Percentiles rank a stretch among this genome's conserved stretches.
Evolutionary conservation across 306 rosid genomes (phyloP).

Genomic region (Citrullus colocynthis): DNA sequence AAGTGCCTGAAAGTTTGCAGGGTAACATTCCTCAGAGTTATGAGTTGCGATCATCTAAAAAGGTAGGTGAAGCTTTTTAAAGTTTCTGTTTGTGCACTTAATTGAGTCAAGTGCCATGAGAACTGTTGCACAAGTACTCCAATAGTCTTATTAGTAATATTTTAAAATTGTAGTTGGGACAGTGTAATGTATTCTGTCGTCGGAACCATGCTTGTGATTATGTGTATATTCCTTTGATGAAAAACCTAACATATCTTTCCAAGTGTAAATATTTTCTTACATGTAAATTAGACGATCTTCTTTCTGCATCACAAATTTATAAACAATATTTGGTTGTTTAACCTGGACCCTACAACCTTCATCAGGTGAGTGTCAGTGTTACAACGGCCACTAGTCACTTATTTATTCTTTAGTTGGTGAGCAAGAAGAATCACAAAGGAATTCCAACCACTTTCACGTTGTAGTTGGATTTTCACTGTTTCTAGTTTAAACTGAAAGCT

Average conservation of each 20-base stretch:
- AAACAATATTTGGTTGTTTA: not conserved
- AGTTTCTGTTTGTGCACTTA: not conserved
- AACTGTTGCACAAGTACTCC: not conserved
- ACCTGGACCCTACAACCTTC: not conserved
- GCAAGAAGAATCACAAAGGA: not conserved
- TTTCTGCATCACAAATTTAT: not conserved
- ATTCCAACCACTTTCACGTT: not conserved
- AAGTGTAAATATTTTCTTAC: not conserved
- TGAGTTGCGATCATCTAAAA: conserved; percentile 71
- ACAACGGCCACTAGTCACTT: not conserved
- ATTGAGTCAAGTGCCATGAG: not conserved
- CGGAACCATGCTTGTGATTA: not conserved
- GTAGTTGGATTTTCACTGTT: not conserved
- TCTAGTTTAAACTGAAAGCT: not conserved
- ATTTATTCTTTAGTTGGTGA: not conserved
- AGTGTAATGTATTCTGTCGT: not conserved
- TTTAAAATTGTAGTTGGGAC: not conserved
- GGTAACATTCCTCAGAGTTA: conserved; percentile 45
- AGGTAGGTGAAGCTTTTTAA: conserved; percentile 28
- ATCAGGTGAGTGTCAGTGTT: not conserved
- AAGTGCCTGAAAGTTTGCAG: conserved; percentile 67
- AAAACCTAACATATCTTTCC: not conserved
- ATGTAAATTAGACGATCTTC: not conserved
- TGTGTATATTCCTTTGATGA: not conserved
- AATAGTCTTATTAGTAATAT: not conserved